phyloP scores from a whole-genome alignment of 441 rosid species.

The Populus hybrid region DNA sequence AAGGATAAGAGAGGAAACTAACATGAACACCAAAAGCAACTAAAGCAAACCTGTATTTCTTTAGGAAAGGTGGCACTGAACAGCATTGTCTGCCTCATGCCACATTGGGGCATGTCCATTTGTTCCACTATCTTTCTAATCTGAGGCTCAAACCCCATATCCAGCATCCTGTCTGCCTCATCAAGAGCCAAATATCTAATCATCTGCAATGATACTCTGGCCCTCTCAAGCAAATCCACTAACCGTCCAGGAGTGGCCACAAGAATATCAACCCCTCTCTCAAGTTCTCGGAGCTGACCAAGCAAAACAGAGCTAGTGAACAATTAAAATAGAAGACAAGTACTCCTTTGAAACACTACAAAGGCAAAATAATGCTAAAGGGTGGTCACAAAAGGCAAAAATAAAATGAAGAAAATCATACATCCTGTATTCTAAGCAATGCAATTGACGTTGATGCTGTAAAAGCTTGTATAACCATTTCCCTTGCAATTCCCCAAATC shows the following conservation, averaged over 20 bases:
- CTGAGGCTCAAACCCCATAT: constrained; percentile 97
- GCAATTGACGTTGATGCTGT: too few species aligned
- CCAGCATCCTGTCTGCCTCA: constrained; percentile 92
- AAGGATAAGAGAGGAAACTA: neutral
- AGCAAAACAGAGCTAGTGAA: too few species aligned
- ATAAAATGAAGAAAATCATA: too few species aligned
- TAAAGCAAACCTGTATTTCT: constrained; percentile 67
- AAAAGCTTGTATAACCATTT: too few species aligned
- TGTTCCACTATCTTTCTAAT: constrained; percentile 67
- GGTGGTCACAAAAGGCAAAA: too few species aligned
- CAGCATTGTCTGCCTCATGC: constrained; percentile 77
- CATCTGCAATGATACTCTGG: constrained; percentile 72
- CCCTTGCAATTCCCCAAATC: too few species aligned
- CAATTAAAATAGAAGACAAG: too few species aligned
- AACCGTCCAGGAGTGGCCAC: constrained; percentile 93
- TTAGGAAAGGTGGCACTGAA: constrained; percentile 93
- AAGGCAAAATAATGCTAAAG: too few species aligned
- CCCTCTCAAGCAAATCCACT: constrained; percentile 86
- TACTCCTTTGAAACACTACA: too few species aligned
- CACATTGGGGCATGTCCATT: constrained; percentile 37
- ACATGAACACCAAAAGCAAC: neutral
- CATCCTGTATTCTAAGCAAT: too few species aligned
- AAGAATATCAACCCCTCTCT: constrained; percentile 72
- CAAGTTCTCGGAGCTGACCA: too few species aligned
- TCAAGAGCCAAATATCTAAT: constrained; percentile 74